These are phyloP conservation scores for Termitomyces sp. DNA, from an alignment of 768 basidiomycete genomes.

Conservation along the genomic window DNA sequence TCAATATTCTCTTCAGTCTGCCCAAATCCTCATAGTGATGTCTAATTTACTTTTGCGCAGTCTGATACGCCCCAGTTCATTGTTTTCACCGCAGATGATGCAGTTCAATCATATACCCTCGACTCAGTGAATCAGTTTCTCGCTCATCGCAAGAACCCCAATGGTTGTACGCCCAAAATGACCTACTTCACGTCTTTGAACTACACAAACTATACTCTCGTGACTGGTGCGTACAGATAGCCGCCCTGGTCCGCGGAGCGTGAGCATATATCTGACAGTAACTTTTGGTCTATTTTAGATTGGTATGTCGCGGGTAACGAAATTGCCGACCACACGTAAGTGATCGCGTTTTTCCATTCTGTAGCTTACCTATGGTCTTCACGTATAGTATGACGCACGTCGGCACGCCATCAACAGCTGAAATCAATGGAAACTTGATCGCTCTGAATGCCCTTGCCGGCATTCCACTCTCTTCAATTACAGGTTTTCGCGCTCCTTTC, in stretches of 20 bases:
- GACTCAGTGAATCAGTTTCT: conserved; percentile 72
- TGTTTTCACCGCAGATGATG: conserved; percentile 74
- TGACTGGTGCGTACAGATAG: conserved; percentile 34
- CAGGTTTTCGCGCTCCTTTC: conserved; percentile 75
- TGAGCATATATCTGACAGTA: neutral
- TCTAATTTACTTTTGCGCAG: conserved; percentile 22
- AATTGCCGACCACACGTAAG: conserved; percentile 73
- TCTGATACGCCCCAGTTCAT: conserved; percentile 59
- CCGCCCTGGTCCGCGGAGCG: neutral
- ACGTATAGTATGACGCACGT: conserved; percentile 71
- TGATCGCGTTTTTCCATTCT: conserved; percentile 3
- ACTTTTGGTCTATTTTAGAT: conserved; percentile 29
- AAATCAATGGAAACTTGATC: conserved; percentile 75
- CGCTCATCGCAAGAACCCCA: conserved; percentile 68
- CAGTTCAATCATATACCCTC: conserved; percentile 70
- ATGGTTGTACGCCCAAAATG: conserved; percentile 70
- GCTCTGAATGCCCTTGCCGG: conserved; percentile 75
- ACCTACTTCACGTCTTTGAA: conserved; percentile 69
- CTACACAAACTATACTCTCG: conserved; percentile 73
- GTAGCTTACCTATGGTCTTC: neutral
- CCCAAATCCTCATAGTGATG: neutral
- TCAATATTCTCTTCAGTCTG: neutral
- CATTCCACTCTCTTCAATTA: conserved; percentile 58
- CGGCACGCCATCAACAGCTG: conserved; percentile 51
- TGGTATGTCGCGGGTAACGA: conserved; percentile 83